phyloP scores from a whole-genome alignment of 1,284 basidiomycete genomes.

The Malassezia psittaci region DNA sequence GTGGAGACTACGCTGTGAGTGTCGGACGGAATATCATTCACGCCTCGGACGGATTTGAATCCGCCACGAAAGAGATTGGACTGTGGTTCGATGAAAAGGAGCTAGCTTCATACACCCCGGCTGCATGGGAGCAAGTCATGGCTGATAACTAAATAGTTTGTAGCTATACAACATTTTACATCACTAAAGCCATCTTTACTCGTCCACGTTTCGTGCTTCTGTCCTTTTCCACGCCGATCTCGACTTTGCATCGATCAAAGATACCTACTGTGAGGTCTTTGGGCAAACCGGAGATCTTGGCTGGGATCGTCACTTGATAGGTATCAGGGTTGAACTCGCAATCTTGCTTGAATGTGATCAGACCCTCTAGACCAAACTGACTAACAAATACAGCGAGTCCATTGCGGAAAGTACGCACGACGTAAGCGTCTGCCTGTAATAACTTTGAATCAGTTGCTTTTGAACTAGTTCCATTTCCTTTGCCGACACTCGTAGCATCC shows the following conservation, averaged over 20 bases:
- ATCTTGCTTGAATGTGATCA: constrained; percentile 84
- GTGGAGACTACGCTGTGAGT: constrained; percentile 36
- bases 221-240: constrained; percentile 86
- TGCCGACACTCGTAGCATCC: constrained; percentile 47
- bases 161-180: not conserved
- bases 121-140: constrained; percentile 40
- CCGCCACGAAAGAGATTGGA: constrained; percentile 52
- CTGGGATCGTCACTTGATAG: constrained; percentile 68
- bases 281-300: constrained; percentile 24
- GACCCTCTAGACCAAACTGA: constrained; percentile 82
- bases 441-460: not conserved
- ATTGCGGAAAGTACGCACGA: constrained; percentile 87
- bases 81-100: constrained; percentile 51
- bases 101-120: constrained; percentile 50
- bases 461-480: constrained; percentile 31
- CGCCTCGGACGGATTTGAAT: constrained; percentile 51
- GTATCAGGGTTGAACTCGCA: constrained; percentile 81
- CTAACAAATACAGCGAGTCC: constrained; percentile 91
- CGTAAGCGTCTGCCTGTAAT: constrained; percentile 58
- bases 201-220: constrained; percentile 83
- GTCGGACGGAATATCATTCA: constrained; percentile 51
- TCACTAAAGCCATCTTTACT: constrained; percentile 76
- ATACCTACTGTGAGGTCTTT: constrained; percentile 50
- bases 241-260: constrained; percentile 83
- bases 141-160: constrained; percentile 26